Percentiles rank a stretch among this genome's conserved stretches.
Evolutionary conservation across 1,139 yeast genomes (phyloP).

Genomic region (Cylindricascospora bacillispora): DNA sequence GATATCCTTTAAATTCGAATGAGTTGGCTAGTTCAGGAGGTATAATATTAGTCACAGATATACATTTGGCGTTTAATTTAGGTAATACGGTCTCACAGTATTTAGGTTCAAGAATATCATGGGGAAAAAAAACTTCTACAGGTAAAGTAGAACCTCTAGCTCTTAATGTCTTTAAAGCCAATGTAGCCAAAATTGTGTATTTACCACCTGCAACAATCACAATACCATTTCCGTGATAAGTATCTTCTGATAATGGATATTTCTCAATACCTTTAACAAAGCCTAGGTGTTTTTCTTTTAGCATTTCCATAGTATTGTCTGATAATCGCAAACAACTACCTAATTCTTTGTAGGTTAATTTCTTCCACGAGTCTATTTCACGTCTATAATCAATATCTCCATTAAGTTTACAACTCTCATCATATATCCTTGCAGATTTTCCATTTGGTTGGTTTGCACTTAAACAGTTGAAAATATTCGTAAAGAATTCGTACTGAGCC

Average conservation of each 20-base stretch:
- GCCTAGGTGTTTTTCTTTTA: constrained; percentile 40
- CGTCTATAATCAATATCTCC: constrained; percentile 19
- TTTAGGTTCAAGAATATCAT: constrained; percentile 52
- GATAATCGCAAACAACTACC: constrained; percentile 30
- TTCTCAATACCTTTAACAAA: constrained; percentile 42
- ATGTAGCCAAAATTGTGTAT: constrained; percentile 58
- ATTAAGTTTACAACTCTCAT: constrained; percentile 12
- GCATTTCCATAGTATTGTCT: constrained; percentile 32
- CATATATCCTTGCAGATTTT: constrained; percentile 12
- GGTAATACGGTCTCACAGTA: constrained; percentile 57
- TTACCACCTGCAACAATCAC: constrained; percentile 77
- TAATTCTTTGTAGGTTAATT: constrained; percentile 14
- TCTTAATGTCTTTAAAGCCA: constrained; percentile 54
- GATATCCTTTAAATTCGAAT: constrained; percentile 58
- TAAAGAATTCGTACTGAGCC: constrained; percentile 18
- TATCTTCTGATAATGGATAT: constrained; percentile 31
- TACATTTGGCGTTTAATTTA: constrained; percentile 55
- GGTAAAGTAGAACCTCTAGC: constrained; percentile 55
- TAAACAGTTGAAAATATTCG: constrained; percentile 16
- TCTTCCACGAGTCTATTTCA: constrained; percentile 14
- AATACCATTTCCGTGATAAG: constrained; percentile 59
- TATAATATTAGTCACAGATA: constrained; percentile 44
- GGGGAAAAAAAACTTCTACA: constrained; percentile 64
- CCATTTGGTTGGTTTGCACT: constrained; percentile 18
- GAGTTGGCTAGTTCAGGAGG: constrained; percentile 33